Conservation (phyloP, 345 rosid genomes). For the Brassica juncea region DNA sequence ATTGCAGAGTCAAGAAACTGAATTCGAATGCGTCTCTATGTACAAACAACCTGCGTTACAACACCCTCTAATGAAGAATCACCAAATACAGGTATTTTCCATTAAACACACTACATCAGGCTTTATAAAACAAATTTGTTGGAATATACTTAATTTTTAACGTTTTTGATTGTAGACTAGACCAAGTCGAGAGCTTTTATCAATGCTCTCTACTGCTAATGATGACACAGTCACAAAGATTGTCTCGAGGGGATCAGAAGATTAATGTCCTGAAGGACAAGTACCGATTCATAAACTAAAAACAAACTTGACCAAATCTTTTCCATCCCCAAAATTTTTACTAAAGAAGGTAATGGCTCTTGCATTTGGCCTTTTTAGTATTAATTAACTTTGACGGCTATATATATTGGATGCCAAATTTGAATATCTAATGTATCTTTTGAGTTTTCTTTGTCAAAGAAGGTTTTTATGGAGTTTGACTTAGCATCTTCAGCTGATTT, state of each 20-base stretch:
- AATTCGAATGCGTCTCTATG: constrained; percentile 28
- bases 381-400: not conserved
- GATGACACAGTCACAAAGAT: not conserved
- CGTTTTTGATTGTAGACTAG: constrained; percentile 9
- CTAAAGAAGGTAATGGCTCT: constrained; percentile 15
- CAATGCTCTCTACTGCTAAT: constrained; percentile 21
- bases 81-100: constrained; percentile 14
- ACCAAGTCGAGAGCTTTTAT: constrained; percentile 30
- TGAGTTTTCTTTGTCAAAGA: no score
- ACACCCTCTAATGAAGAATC: constrained; percentile 26
- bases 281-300: constrained; percentile 31
- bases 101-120: not conserved
- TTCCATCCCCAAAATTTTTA: constrained; percentile 5
- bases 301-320: constrained; percentile 15
- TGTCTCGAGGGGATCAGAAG: constrained; percentile 13
- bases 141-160: not conserved
- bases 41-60: constrained; percentile 24
- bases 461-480: no score
- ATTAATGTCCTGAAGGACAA: constrained; percentile 31
- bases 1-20: constrained; percentile 25
- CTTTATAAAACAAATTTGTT: not conserved
- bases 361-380: not conserved
- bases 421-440: no score
- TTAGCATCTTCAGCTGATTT: no score
- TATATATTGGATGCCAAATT: no score